Base-by-base conservation (phyloP, 176 grass and related monocot species). In the Hsuehochloa calcarea region DNA sequence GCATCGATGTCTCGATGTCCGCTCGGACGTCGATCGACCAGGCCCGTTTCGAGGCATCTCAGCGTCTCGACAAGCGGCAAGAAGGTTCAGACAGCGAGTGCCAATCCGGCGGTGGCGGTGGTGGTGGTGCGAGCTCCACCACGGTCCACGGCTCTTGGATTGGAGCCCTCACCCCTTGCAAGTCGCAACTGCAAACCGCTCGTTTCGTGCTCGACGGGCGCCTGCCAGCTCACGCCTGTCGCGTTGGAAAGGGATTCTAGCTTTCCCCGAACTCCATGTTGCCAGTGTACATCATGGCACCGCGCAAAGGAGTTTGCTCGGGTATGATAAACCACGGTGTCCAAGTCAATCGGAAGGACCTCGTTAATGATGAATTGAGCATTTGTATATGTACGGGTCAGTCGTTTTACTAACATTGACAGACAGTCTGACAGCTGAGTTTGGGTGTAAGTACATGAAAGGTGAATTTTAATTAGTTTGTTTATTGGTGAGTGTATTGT, bases 401-500 rank as follows among this genome's bases (percentile, higher is more conserved):
- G 87, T 73, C 81, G n/a, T 84, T 84, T 64, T 74, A 22, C 29
- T 72, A 17, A 14, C 25, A 59, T 72, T 89, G 58, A 66, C 56
- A 4, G 13, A 72, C 37, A 43, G 66, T 23, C 41, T 39, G 67
- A 72, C 56, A 55, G 73, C 54, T 45, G 34, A 35, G 44, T 0
- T 65, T 78, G 66, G 66, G 25, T 8, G 8, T 27, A 72, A 70
- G 43, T 55, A 16, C 66, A 71, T 45, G 13, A 63, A 31, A 22
- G 5, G 9, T 72, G 12, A 51, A 50, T 62, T n/a, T 27, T 14
- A 3, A 44, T 0, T 51, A 72, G 16, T 63, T 45, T 78, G 31
- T 79, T 6, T 38, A 49, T 52, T 41, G 8, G 40, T 34, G 1
- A 25, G 38, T 26, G 64, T 47, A n/a, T 8, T 34, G 20, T 59